Evolutionary conservation across 2,329 filamentous ascomycete genomes (phyloP).

Genomic region (Botrytis porri): DNA sequence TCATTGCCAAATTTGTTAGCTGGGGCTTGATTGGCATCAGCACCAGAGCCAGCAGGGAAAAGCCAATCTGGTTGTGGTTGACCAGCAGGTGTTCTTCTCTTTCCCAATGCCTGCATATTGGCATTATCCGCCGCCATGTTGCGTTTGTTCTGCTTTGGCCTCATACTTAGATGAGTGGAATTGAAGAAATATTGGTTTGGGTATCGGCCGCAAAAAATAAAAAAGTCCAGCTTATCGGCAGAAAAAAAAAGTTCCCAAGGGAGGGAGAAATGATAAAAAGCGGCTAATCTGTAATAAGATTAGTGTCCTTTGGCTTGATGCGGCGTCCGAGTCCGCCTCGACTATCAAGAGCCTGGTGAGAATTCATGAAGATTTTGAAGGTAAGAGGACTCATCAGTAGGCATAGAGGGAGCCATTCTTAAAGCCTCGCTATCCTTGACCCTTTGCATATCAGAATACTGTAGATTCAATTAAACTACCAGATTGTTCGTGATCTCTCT

Average conservation of each 20-base stretch:
- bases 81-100: conserved; percentile 30
- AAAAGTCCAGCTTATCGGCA: conserved; percentile 11
- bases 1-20: conserved; percentile 25
- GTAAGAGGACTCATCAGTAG: neutral
- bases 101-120: conserved; percentile 37
- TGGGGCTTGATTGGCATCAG: conserved; percentile 25
- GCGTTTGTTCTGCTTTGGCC: conserved; percentile 10
- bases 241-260: conserved; percentile 15
- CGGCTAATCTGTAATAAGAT: neutral
- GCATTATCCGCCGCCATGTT: conserved; percentile 35
- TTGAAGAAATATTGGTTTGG: neutral
- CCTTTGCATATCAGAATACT: neutral
- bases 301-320: neutral
- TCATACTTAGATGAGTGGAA: neutral
- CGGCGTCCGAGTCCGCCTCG: neutral
- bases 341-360: neutral
- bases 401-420: neutral
- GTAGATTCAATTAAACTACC: neutral
- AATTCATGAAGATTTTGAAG: neutral
- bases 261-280: neutral
- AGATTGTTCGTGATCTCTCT: neutral
- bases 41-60: conserved; percentile 29
- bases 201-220: neutral
- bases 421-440: neutral
- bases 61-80: conserved; percentile 37